Percentiles rank a stretch among this genome's conserved stretches.
phyloP scores from a whole-genome alignment of 2,329 filamentous ascomycete species.

The Nothomitra cinnamomea region DNA sequence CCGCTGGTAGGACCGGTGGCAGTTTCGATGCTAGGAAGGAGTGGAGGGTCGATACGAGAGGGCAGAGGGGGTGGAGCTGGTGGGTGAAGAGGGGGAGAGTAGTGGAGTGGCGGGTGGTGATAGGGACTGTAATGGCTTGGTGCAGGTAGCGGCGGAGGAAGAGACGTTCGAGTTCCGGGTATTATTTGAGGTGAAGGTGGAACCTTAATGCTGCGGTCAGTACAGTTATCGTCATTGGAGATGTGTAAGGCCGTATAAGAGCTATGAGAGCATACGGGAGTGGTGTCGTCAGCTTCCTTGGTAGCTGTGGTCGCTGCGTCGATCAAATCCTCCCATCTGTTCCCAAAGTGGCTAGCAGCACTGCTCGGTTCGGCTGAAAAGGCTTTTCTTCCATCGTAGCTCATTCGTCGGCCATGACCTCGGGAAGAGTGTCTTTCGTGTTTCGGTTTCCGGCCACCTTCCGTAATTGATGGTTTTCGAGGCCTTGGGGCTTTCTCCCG shows the following conservation, averaged over 20 bases:
- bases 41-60: not conserved
- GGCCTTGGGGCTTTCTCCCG: conserved; percentile 53
- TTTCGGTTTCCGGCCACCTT: conserved; percentile 55
- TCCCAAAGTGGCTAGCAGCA: conserved; percentile 55
- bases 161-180: conserved; percentile 44
- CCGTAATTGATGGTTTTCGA: conserved; percentile 73
- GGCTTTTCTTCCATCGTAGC: conserved; percentile 63
- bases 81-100: conserved; percentile 17
- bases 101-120: conserved; percentile 24
- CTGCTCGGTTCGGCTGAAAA: conserved; percentile 70
- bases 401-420: conserved; percentile 51
- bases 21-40: conserved; percentile 45
- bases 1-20: conserved; percentile 38
- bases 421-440: conserved; percentile 67
- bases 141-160: conserved; percentile 19
- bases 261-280: conserved; percentile 45
- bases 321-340: conserved; percentile 91
- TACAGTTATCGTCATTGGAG: not conserved
- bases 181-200: conserved; percentile 46
- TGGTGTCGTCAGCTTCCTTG: conserved; percentile 79
- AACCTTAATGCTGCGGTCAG: conserved; percentile 18
- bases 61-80: conserved; percentile 20
- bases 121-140: conserved; percentile 16
- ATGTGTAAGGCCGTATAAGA: not conserved
- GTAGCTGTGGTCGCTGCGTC: conserved; percentile 87